A percentile compares a stretch with the other conserved stretches of the same genome.
phyloP scores from a whole-genome alignment of 2,329 filamentous ascomycete genomes.

The Cladophialophora chaetospira region DNA sequence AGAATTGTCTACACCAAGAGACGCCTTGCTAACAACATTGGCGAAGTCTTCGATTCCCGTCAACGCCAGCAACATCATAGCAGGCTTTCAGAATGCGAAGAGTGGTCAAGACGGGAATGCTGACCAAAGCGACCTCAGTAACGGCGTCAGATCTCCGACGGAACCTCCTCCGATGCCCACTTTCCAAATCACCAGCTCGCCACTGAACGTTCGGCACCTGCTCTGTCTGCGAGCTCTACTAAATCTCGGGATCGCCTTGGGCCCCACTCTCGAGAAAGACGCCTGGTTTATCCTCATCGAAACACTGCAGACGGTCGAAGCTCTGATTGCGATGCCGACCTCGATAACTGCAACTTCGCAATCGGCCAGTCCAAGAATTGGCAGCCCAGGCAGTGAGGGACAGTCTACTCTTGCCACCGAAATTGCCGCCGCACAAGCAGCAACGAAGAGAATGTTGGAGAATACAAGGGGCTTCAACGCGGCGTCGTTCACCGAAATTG shows the following conservation, averaged over 20 bases:
- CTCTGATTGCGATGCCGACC: slow-evolving; percentile 66
- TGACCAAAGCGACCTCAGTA: slow-evolving; percentile 11
- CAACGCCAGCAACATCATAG: slow-evolving; percentile 51
- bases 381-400: slow-evolving; percentile 35
- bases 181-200: slow-evolving; percentile 50
- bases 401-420: slow-evolving; percentile 72
- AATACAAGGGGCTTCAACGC: slow-evolving; percentile 91
- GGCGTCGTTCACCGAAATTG: slow-evolving; percentile 72
- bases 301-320: slow-evolving; percentile 88
- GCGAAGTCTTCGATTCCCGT: slow-evolving; percentile 91
- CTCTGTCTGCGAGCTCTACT: slow-evolving; percentile 85
- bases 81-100: slow-evolving; percentile 20
- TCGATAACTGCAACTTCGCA: slow-evolving; percentile 36
- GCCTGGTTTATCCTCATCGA: slow-evolving; percentile 90
- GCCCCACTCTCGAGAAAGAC: slow-evolving; percentile 75
- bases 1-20: slow-evolving; percentile 79
- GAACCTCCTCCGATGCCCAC: slow-evolving; percentile 26
- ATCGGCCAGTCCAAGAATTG: slow-evolving; percentile 29
- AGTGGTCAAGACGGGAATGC: background rate
- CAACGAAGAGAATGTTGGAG: slow-evolving; percentile 82
- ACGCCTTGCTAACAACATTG: slow-evolving; percentile 91
- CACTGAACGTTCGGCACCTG: slow-evolving; percentile 83
- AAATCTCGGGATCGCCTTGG: slow-evolving; percentile 93
- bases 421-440: slow-evolving; percentile 84
- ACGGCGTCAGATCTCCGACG: slow-evolving; percentile 17